These are phyloP conservation scores for Amaranthus palmeri DNA, from an alignment of 148 eudicot genomes.

Conservation along the genomic window DNA sequence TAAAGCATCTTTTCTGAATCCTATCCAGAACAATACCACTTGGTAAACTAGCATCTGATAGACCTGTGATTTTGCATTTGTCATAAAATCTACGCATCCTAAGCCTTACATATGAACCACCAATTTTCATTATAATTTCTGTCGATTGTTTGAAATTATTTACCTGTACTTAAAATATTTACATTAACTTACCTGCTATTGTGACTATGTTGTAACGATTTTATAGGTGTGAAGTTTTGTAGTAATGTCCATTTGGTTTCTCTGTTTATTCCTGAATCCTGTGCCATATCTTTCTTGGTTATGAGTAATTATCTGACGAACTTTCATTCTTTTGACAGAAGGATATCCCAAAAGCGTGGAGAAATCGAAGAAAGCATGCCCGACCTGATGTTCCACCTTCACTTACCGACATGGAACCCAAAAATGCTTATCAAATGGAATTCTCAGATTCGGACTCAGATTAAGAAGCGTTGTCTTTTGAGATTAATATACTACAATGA, in stretches of 20 bases:
- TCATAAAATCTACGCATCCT: background rate
- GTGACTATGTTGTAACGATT: background rate
- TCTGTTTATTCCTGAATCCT: background rate
- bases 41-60: background rate
- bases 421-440: slow-evolving; percentile 59
- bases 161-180: background rate
- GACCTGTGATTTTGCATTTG: background rate
- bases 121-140: background rate
- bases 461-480: slow-evolving; percentile 7
- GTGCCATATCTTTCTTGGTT: background rate
- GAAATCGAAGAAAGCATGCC: slow-evolving; percentile 36
- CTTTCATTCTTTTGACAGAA: slow-evolving; percentile 37
- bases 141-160: background rate
- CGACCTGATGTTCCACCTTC: slow-evolving; percentile 59
- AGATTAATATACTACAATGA: too few relatives aligned
- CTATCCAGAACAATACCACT: background rate
- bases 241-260: background rate
- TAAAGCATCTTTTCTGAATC: too few relatives aligned
- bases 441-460: slow-evolving; percentile 72
- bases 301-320: background rate
- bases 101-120: background rate
- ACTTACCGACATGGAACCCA: slow-evolving; percentile 63
- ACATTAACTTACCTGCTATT: background rate
- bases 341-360: slow-evolving; percentile 46
- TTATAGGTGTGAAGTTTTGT: background rate